These are phyloP conservation scores for Salix suchowensis DNA, from an alignment of 345 rosid genomes.

Conservation along the genomic window DNA sequence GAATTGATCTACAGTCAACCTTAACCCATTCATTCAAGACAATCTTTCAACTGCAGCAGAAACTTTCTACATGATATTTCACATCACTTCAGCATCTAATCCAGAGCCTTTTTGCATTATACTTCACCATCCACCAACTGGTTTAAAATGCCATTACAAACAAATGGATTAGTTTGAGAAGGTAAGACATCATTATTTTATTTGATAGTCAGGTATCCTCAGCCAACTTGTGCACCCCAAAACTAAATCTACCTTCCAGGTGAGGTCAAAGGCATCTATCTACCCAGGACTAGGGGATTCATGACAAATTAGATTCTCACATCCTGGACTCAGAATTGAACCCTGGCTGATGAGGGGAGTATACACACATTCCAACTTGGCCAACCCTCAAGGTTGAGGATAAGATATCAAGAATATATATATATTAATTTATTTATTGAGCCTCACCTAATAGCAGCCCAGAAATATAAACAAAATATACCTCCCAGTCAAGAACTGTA, in stretches of 20 bases:
- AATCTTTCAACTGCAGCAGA: background rate
- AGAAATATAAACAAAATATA: slow-evolving; percentile 17
- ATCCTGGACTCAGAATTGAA: too few relatives aligned
- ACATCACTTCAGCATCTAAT: background rate
- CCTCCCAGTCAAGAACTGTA: slow-evolving; percentile 99
- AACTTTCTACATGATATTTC: background rate
- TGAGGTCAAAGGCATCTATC: too few relatives aligned
- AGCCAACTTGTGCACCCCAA: too few relatives aligned
- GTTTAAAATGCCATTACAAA: background rate
- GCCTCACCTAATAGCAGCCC: background rate
- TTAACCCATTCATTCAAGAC: background rate
- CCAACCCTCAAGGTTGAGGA: too few relatives aligned
- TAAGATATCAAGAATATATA: background rate
- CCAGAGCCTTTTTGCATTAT: background rate
- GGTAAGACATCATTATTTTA: background rate
- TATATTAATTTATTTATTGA: background rate
- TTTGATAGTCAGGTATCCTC: too few relatives aligned
- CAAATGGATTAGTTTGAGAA: background rate
- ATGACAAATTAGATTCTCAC: too few relatives aligned
- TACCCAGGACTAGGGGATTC: too few relatives aligned
- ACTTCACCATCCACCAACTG: background rate
- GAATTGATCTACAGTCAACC: background rate
- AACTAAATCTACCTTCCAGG: too few relatives aligned
- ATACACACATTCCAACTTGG: too few relatives aligned
- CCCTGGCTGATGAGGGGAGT: too few relatives aligned